Percentiles rank a stretch among this genome's conserved stretches.
Evolutionary conservation across 2,329 filamentous ascomycete genomes (phyloP).

Genomic region (Alternaria arborescens): DNA sequence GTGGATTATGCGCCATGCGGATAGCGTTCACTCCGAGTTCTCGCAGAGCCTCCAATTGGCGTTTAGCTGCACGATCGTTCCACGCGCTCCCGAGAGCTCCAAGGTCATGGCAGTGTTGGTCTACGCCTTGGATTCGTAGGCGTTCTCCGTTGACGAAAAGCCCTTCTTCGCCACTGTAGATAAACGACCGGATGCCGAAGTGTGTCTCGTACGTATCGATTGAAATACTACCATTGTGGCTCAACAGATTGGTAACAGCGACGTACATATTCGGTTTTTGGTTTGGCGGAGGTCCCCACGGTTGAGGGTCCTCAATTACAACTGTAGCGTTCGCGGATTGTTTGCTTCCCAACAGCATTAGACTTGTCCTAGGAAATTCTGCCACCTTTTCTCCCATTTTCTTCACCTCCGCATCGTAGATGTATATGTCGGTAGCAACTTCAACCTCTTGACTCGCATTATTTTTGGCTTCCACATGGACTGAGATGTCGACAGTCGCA

Average conservation of each 20-base stretch:
- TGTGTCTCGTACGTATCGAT: constrained; percentile 51
- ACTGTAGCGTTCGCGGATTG: constrained; percentile 48
- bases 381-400: constrained; percentile 25
- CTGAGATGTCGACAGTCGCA: constrained; percentile 56
- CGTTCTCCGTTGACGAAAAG: constrained; percentile 58
- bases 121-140: constrained; percentile 58
- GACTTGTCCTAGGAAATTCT: background rate
- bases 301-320: constrained; percentile 50
- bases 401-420: constrained; percentile 46
- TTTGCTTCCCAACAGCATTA: constrained; percentile 33
- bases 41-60: constrained; percentile 60
- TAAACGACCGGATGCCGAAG: constrained; percentile 60
- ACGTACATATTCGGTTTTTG: constrained; percentile 60
- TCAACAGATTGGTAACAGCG: constrained; percentile 52
- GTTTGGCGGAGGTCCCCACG: constrained; percentile 60
- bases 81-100: constrained; percentile 62
- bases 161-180: constrained; percentile 54
- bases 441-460: constrained; percentile 45
- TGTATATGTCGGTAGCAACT: constrained; percentile 54
- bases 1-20: constrained; percentile 64
- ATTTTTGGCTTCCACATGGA: constrained; percentile 47
- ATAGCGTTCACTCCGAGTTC: constrained; percentile 62
- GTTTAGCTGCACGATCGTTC: constrained; percentile 58
- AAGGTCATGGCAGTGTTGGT: constrained; percentile 61
- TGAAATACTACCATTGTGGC: constrained; percentile 42